These are phyloP conservation scores for Piloderma croceum DNA, from an alignment of 768 basidiomycete species.

Conservation along the genomic window DNA sequence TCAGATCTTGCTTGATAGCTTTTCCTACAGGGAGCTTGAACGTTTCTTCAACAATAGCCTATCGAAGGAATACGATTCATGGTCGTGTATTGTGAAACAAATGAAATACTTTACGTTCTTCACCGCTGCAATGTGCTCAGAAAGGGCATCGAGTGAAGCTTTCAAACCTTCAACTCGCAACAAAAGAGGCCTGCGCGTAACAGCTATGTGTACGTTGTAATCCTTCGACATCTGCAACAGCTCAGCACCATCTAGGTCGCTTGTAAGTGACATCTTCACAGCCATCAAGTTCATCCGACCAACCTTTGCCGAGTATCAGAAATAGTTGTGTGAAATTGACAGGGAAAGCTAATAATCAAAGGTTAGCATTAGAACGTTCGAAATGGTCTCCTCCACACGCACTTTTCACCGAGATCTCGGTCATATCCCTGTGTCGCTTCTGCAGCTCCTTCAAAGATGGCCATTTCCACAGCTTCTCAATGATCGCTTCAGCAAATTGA, in stretches of 20 bases:
- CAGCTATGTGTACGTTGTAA: slow-evolving; percentile 58
- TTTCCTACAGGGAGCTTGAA: slow-evolving; percentile 40
- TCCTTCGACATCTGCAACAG: slow-evolving; percentile 52
- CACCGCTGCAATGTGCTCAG: slow-evolving; percentile 40
- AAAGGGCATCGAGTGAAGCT: slow-evolving; percentile 43
- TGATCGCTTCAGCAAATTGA: slow-evolving; percentile 43
- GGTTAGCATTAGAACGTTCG: slow-evolving; percentile 1
- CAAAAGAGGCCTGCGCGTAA: slow-evolving; percentile 49
- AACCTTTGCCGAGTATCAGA: slow-evolving; percentile 68
- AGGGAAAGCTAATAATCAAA: slow-evolving; percentile 43
- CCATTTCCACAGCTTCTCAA: slow-evolving; percentile 68
- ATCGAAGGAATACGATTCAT: neutral
- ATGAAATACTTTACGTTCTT: slow-evolving; percentile 38
- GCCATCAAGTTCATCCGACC: slow-evolving; percentile 6
- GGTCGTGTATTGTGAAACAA: neutral
- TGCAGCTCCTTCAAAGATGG: slow-evolving; percentile 51
- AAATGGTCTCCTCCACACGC: neutral
- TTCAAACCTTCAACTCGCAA: slow-evolving; percentile 56
- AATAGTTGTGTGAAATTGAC: slow-evolving; percentile 59
- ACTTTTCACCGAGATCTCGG: slow-evolving; percentile 30
- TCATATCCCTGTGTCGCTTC: slow-evolving; percentile 44
- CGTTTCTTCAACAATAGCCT: slow-evolving; percentile 28
- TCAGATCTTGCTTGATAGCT: slow-evolving; percentile 39
- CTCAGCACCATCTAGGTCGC: slow-evolving; percentile 54
- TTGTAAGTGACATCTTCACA: neutral